Evolutionary conservation across 2,329 filamentous ascomycete species (phyloP).

Genomic region (Drechslerella dactyloides): DNA sequence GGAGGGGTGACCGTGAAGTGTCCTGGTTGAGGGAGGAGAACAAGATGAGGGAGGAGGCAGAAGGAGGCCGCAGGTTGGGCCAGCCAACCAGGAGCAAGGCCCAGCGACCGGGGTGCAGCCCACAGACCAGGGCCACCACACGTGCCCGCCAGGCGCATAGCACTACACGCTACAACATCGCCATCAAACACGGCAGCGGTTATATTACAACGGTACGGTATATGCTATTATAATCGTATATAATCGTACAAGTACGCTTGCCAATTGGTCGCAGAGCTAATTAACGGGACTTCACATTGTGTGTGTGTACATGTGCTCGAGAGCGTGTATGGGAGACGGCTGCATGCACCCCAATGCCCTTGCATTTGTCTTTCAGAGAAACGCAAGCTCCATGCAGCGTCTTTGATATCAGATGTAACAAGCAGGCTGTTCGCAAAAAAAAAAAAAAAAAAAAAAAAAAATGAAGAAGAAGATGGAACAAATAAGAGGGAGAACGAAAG

Average conservation of each 20-base stretch:
- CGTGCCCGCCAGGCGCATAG: background rate
- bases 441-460: background rate
- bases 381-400: no score
- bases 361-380: no score
- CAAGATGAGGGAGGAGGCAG: background rate
- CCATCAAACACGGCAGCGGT: background rate
- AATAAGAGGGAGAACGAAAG: background rate
- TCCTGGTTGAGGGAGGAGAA: background rate
- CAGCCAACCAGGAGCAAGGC: slow-evolving; percentile 4
- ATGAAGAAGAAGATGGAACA: slow-evolving; percentile 1
- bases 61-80: background rate
- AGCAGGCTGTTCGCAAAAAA: background rate
- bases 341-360: no score
- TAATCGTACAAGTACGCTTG: background rate
- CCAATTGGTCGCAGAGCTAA: no score
- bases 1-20: background rate
- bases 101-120: slow-evolving; percentile 1
- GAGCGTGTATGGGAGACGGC: no score
- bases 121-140: background rate
- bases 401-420: background rate
- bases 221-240: background rate
- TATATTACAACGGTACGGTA: no score
- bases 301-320: no score
- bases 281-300: background rate
- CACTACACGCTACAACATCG: no score